Conservation (phyloP, 2,329 filamentous ascomycete species). For the Penicillium palitans region DNA sequence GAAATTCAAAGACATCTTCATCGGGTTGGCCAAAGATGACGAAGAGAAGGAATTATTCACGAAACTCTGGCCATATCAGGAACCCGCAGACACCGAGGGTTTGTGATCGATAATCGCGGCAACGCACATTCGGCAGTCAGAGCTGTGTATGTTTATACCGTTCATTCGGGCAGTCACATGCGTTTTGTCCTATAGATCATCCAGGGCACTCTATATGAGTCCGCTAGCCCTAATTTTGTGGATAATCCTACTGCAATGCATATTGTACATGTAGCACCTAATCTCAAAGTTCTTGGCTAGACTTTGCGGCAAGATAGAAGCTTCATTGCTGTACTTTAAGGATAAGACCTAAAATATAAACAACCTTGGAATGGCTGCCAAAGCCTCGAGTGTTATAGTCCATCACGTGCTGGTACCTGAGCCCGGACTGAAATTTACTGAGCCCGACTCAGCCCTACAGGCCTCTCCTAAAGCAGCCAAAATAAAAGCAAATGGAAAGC, state of each 20-base stretch:
- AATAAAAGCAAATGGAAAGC: slow-evolving; percentile 8
- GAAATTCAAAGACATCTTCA: slow-evolving; percentile 28
- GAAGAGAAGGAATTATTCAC: slow-evolving; percentile 24
- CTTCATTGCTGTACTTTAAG: not conserved
- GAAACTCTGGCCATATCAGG: slow-evolving; percentile 31
- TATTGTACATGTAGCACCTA: not conserved
- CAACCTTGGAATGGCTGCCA: not conserved
- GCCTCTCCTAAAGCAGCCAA: not conserved
- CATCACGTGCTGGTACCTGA: not conserved
- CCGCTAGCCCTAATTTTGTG: not conserved
- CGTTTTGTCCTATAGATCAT: not conserved
- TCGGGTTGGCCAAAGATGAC: slow-evolving; percentile 25
- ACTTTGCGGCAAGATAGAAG: not conserved
- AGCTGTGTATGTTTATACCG: too few species aligned
- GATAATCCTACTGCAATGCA: not conserved
- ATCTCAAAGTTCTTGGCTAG: not conserved
- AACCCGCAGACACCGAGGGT: not conserved
- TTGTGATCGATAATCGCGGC: not conserved
- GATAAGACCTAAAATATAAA: not conserved
- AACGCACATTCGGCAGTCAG: not conserved
- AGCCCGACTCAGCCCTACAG: not conserved
- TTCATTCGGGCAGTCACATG: not conserved
- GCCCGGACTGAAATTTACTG: not conserved
- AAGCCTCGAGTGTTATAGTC: not conserved
- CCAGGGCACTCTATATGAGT: not conserved